Percentiles rank a stretch among this genome's conserved stretches.
These are phyloP conservation scores for Aureobasidium sp. DNA, from an alignment of 2,329 filamentous ascomycete species.

Conservation along the genomic window DNA sequence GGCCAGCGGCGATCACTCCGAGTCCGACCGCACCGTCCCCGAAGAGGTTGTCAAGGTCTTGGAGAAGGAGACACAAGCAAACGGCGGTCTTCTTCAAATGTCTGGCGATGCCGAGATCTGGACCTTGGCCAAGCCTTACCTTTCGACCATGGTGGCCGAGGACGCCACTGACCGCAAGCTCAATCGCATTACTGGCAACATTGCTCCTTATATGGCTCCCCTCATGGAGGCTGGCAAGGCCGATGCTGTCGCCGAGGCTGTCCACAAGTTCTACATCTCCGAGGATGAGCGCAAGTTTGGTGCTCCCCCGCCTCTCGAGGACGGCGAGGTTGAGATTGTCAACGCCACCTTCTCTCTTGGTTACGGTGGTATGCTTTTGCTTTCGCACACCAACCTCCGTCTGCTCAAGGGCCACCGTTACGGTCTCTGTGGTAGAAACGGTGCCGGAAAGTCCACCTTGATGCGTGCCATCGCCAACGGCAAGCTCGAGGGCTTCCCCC, in stretches of 20 bases:
- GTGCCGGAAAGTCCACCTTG: slow-evolving; percentile 96
- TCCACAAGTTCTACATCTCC: slow-evolving; percentile 70
- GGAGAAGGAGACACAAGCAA: slow-evolving; percentile 65
- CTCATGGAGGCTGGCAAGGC: slow-evolving; percentile 57
- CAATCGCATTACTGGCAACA: slow-evolving; percentile 58
- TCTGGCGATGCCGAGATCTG: slow-evolving; percentile 55
- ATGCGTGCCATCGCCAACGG: slow-evolving; percentile 95
- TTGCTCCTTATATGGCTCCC: slow-evolving; percentile 67
- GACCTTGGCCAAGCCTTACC: slow-evolving; percentile 61
- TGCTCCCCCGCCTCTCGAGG: slow-evolving; percentile 75
- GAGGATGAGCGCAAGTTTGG: slow-evolving; percentile 86
- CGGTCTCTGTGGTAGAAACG: slow-evolving; percentile 92
- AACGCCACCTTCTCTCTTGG: slow-evolving; percentile 96
- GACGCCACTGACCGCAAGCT: slow-evolving; percentile 78
- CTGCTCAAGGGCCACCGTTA: slow-evolving; percentile 96
- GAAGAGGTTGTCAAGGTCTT: slow-evolving; percentile 69
- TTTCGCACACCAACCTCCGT: slow-evolving; percentile 91
- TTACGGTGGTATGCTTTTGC: slow-evolving; percentile 92
- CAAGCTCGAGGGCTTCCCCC: slow-evolving; percentile 93
- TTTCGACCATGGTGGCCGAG: slow-evolving; percentile 77
- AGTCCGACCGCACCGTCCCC: slow-evolving; percentile 56
- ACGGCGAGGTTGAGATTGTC: slow-evolving; percentile 91
- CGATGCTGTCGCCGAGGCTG: slow-evolving; percentile 58
- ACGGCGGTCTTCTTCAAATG: slow-evolving; percentile 54
- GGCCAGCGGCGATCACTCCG: slow-evolving; percentile 44